Percentiles rank a stretch among this genome's conserved stretches.
Conservation (phyloP, 176 grass and related monocot species). For the Rhynchospora tenuis region DNA sequence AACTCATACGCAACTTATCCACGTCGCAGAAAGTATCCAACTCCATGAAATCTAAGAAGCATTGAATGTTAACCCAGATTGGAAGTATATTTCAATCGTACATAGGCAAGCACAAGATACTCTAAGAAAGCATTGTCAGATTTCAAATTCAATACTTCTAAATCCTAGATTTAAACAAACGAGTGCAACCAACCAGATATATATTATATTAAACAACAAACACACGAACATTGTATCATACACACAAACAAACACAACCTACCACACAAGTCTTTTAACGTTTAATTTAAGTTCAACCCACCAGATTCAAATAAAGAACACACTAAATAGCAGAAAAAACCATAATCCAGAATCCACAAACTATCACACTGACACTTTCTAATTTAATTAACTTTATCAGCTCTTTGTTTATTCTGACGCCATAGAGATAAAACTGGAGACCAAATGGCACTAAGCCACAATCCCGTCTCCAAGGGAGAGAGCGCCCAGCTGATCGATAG, state of each 20-base stretch:
- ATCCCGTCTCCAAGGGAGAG: slow-evolving; percentile 50
- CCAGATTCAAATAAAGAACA: slow-evolving; percentile 3
- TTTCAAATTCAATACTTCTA: background rate
- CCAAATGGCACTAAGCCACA: slow-evolving; percentile 30
- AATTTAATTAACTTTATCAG: background rate
- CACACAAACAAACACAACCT: slow-evolving; percentile 4
- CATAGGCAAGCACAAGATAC: background rate
- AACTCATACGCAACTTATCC: background rate
- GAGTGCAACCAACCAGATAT: background rate
- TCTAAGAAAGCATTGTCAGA: background rate
- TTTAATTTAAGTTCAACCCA: background rate
- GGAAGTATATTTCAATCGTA: background rate
- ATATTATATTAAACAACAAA: background rate
- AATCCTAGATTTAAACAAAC: slow-evolving; percentile 18
- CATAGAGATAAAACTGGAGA: background rate
- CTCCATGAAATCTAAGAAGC: background rate
- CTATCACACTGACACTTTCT: background rate
- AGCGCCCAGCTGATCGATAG: slow-evolving; percentile 55
- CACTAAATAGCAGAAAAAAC: background rate
- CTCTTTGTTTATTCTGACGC: background rate
- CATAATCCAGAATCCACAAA: background rate
- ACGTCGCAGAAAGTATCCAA: background rate
- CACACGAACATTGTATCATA: background rate
- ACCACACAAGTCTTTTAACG: background rate
- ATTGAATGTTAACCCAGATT: no score